Base-by-base conservation (phyloP, 176 grass and related monocot genomes). In the Oryza rufipogon region DNA sequence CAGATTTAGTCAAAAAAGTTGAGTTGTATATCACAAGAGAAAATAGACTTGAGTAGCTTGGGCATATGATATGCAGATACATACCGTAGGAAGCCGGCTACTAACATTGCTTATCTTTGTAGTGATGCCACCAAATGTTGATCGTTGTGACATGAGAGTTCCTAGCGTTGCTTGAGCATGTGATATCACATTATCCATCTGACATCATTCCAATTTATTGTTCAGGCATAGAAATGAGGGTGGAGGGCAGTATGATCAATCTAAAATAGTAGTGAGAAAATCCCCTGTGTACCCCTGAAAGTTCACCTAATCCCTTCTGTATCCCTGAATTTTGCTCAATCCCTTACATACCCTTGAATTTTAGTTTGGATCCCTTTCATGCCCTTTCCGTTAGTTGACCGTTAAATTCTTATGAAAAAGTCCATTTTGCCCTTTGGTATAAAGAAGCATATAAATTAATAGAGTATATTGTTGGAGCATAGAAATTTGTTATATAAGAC, bases 121-220 rank as follows among this genome's bases (percentile, higher is more conserved):
- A 41, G 75, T 84, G 16, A 99, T 92, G 74, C 93, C 93, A 79
- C 97, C 97, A 81, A 99, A 99, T 78, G 93, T 91, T 3, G 97
- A 99, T 49, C 97, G 86, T 45, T 99, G 97, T 78, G 87, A 88
- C 85, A 99, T 92, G 48, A 99, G 91, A 26, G 90, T 67, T 23
- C 97, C 97, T 48, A 99, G 78, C 58, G 97, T 96, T 32, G 93
- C 87, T 89, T 99, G 93, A 73, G 97, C 97, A 88, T 99, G 97
- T 69, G 93, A 99, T 81, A 99, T 99, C 74, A 96, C 93, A 70
- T 79, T 88, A 77, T 99, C 97, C 97, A 99, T 95, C 97, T 99
- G 73, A 4, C n/a, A 84, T 71, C 48, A 87, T 51, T 64, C 14
- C 56, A 83, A 78, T n/a, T 32, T 52, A 82, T 41, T 75, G 28